A percentile compares a stretch with the other conserved stretches of the same genome.
These are phyloP conservation scores for Hypoxylon cercidicola DNA, from an alignment of 495 filamentous ascomycete species.

Conservation along the genomic window DNA sequence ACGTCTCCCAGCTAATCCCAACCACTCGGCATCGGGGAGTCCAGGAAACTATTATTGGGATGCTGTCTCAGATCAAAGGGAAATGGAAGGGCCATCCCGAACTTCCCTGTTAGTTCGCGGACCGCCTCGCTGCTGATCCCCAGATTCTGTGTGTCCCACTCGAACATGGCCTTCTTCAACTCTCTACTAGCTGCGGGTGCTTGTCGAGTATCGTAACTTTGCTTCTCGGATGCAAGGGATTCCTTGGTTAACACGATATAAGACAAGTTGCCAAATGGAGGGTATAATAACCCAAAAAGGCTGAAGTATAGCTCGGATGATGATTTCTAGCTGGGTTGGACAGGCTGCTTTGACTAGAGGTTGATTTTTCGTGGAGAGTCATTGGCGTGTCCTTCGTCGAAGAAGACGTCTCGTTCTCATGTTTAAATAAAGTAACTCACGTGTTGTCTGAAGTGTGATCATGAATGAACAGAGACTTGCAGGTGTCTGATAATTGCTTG, in stretches of 20 bases:
- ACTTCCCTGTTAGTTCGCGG: background rate
- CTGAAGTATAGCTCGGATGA: background rate
- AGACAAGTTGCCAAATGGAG: slow-evolving; percentile 12
- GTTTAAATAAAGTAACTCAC: too few relatives aligned
- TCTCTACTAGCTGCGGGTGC: slow-evolving; percentile 6
- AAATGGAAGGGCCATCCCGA: background rate
- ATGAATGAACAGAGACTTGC: too few relatives aligned
- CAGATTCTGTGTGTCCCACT: slow-evolving; percentile 1
- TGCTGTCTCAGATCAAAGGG: background rate
- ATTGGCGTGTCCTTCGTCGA: too few relatives aligned
- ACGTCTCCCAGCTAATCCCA: background rate
- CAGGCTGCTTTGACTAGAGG: background rate
- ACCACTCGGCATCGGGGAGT: background rate
- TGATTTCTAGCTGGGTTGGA: background rate
- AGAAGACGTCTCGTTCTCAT: too few relatives aligned
- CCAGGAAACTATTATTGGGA: background rate
- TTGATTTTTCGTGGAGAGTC: too few relatives aligned
- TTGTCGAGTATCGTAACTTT: slow-evolving; percentile 2
- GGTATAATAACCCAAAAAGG: slow-evolving; percentile 10
- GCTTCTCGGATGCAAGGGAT: background rate
- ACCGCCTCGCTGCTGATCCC: background rate
- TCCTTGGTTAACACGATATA: background rate
- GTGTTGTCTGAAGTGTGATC: too few relatives aligned
- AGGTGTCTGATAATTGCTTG: too few relatives aligned
- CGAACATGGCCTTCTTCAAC: background rate